Base-by-base conservation (phyloP, 179 eudicot species). In the Monotropa hypopitys region DNA sequence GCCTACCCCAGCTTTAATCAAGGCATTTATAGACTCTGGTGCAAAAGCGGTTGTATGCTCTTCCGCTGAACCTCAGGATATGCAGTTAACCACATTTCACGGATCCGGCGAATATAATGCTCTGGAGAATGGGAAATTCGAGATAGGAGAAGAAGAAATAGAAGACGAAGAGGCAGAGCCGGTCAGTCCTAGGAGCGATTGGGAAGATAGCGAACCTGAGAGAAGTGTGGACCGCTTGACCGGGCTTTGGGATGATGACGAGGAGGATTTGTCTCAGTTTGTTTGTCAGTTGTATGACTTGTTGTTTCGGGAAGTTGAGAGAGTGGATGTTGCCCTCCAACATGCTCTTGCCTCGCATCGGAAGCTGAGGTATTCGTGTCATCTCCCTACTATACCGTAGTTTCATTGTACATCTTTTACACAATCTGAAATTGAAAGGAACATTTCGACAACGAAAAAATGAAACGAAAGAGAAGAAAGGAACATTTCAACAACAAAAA, bases 1-100 rank as follows among this genome's bases (percentile, higher is more conserved):
- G 51, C 89, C 88, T 8, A 85, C 84, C 62, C 89, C 84, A 78
- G 76, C 91, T 65, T 42, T 92, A 62, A 91, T 88, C 35, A 94
- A 94, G 88, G 94, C 98, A 18, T 86, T 91, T 74, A 71, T 94
- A 7, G 97, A 90, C 84, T 88, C 97, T 7, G 97, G 97, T 79
- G 97, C 98, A 69, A 94, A 94, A 83, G 98, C 97, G 62, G 90
- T 94, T 61, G 76, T 94, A 71, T 92, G 97, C 79, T 90, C 98
- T 59, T 91, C 97, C 16, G 32, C 87, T 11, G 93, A 94, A 81
- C 91, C 98, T 68, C 95, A 91, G 57, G 93, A 92, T 72, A 81
- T 86, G 90, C 93, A 87, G 69, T 77, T 88, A 62, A 82, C 94
- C 16, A 81, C 97, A 32, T 89, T 90, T 73, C 88, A 89, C 33